Evolutionary conservation across 2,329 filamentous ascomycete species (phyloP), one percentile per base, ranked within the genome.

Genomic region (Apiospora saccharicola): DNA sequence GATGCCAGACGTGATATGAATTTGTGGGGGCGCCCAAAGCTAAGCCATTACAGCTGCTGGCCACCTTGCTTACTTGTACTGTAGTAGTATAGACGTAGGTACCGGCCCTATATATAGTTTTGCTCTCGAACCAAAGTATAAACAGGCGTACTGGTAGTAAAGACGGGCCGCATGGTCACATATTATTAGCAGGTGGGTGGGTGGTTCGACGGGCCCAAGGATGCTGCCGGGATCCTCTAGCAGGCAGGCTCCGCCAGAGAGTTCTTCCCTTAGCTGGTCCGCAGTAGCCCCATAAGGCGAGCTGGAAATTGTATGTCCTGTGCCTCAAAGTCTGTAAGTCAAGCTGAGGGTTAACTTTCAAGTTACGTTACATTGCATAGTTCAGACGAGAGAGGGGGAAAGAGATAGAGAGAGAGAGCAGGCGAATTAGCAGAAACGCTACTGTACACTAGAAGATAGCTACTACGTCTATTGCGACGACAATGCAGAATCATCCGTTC

Each of bases 341-440:
- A 37, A 61, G 53, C 53, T 64, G 30, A 37, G 57, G 22, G 22
- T 19, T 57, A 41, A 41, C 34, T 64, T 19, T 12, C 34, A 57
- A 57, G 57, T 64, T 41, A 64, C 57, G 57, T 64, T 64, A n/a
- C 57, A 64, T 64, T n/a, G 14, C 57, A 64, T 41, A 24, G 10
- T 14, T 24, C 30, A 64, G 57, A 61, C 30, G 53, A 37, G 30
- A 51, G n/a, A 51, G 19, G 19, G 16, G 46, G 6, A 12, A n/a
- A 51, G 49, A 26, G 49, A 51, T n/a, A 26, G 49, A 26, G 49
- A 26, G 22, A 30, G 44, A 8, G 24, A 57, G 51, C 24, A 57
- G 51, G 26, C 14, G 16, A 30, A 12, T 30, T 57, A 37, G 19
- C 10, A 37, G 19, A 19, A 22, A 22, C 34, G 57, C 57, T 64